Evolutionary conservation across 2,329 filamentous ascomycete genomes (phyloP).

Genomic region (Aspergillus fumigatiaffinis): DNA sequence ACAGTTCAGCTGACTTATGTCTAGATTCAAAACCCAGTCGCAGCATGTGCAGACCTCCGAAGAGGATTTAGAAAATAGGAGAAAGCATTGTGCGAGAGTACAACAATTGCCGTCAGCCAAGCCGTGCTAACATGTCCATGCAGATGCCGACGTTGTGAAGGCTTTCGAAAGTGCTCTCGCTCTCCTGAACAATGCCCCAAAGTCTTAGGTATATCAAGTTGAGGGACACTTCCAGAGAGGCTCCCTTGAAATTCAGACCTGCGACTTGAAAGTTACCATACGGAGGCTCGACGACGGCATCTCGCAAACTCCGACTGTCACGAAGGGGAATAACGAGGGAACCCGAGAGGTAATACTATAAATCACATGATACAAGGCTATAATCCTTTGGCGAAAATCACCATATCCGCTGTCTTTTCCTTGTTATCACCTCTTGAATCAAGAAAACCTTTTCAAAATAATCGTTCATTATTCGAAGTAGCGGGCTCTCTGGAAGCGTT

Average conservation of each 20-base stretch:
- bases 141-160: slow-evolving; percentile 43
- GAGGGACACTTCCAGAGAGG: not conserved
- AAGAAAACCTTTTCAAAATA: not conserved
- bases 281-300: not conserved
- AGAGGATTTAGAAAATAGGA: slow-evolving; percentile 65
- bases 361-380: not conserved
- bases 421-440: no score
- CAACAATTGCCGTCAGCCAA: slow-evolving; percentile 7
- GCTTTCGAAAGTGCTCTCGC: slow-evolving; percentile 47
- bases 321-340: not conserved
- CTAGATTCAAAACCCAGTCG: slow-evolving; percentile 72
- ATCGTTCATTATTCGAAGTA: not conserved
- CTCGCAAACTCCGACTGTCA: not conserved
- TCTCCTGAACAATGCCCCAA: slow-evolving; percentile 36
- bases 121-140: slow-evolving; percentile 12
- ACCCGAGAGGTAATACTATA: not conserved
- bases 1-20: not conserved
- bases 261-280: not conserved
- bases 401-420: no score
- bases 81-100: slow-evolving; percentile 67
- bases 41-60: slow-evolving; percentile 73
- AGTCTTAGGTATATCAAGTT: slow-evolving; percentile 4
- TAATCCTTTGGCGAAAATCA: not conserved
- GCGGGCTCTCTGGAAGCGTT: slow-evolving; percentile 30
- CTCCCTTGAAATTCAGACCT: not conserved